Evolutionary conservation across 2,329 filamentous ascomycete species (phyloP), one percentile per base, ranked within the genome.

Genomic region (Orbilia ellipsospora): DNA sequence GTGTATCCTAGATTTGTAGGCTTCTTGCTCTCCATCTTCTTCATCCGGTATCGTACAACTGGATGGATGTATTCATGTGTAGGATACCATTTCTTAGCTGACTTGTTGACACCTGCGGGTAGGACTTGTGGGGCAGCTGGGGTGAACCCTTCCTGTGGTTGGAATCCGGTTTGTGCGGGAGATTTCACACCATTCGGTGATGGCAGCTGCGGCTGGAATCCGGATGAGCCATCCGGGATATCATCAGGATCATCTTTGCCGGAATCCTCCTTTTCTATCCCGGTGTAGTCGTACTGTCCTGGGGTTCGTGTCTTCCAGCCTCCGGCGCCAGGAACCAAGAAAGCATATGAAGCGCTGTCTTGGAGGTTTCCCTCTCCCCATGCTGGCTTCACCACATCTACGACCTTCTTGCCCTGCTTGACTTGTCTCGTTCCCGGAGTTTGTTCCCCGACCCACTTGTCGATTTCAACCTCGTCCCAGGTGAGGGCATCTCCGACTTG

Each of bases 381-480:
- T 15, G 10, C 36, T 1, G n/a, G 40, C n/a, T 44, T 45, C 4
- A 18, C 10, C 4, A 26, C 36, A 1, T 26, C 26, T 2, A 62
- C n/a, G 15, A 51, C 44, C 10, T 26, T 23, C 13, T 31, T 26
- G 23, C 50, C 59, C 13, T 13, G 50, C 0, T 44, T 62, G 5
- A 62, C 31, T 15, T 8, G 12, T n/a, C 31, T 44, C 15, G 6
- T 36, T 1, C 44, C 59, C 7, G 31, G 31, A 6, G 50, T n/a
- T 16, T 62, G 59, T 23, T 62, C 59, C 15, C 50, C 18, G 42
- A 62, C 50, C 59, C 59, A 18, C 12, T 36, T 5, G 26, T 60
- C 26, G 44, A 68, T 60, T 44, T 44, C 28, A 1, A 68, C 55
- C 36, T 79, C 73, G 15, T 77, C 68, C 13, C 77, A 42, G 42